Base-by-base conservation (phyloP, 148 eudicot genomes). In the Arctostaphylos glauca region DNA sequence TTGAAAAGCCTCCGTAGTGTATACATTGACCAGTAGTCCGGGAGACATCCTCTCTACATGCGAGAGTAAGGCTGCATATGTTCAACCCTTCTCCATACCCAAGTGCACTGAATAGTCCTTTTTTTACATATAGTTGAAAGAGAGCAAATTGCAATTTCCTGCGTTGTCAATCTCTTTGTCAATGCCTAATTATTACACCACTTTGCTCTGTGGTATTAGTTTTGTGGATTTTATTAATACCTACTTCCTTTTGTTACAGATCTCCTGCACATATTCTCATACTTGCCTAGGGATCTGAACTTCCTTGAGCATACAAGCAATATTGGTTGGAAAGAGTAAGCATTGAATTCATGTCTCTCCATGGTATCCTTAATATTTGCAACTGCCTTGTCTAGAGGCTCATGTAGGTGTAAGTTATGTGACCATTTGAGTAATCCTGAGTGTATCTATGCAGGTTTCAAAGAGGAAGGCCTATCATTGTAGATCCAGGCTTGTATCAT, bases 281-380 rank as follows among this genome's bases (percentile, higher is more conserved):
- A 88, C 90, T 90, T 96, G 91, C 99, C 98, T 19, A 90, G 93
- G 79, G 95, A 93, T 84, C 87, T 96, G 89, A 96, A 96, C 88
- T 96, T 96, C 88, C 84, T 96, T 80, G 93, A 96, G 93, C 99
- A 96, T 85, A 86, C 98, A 21, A 96, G 97, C 79, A 90, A 89
- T 82, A 84, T 96, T 82, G 98, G 97, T 80, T 96, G 95, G 96
- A 96, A 94, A 93, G 99, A 96, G 98, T 94, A 86, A 92, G 96
- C 79, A 47, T 66, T 55, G 58, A 50, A 47, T 80, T 83, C 81
- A 18, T 53, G 80, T 67, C 56, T 58, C 82, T 55, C 14, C 31
- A 16, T 75, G 53, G 80, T 76, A 8, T 21, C 7, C 68, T 53
- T 77, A 21, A 19, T 81, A 44, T 74, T 43, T 66, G 3, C 75